Conservation (phyloP, 1,284 basidiomycete species). For the Inonotus hispidus region DNA sequence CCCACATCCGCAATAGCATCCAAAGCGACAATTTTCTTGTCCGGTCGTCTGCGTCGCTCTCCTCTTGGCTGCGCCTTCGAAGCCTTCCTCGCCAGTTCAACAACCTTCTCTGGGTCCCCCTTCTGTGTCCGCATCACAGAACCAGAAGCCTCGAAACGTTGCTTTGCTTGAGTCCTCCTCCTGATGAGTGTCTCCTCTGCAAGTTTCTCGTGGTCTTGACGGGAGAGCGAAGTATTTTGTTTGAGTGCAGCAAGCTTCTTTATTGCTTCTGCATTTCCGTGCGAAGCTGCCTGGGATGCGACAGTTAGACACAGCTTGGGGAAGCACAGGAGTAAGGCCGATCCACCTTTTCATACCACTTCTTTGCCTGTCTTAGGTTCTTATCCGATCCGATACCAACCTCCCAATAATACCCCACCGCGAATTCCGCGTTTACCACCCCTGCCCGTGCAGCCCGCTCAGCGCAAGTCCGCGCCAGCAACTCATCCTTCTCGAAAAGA, state of each 20-base stretch:
- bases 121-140: constrained; percentile 21
- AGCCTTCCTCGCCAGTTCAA: constrained; percentile 31
- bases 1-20: neutral
- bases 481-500: constrained; percentile 85
- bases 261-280: constrained; percentile 76
- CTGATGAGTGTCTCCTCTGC: constrained; percentile 79
- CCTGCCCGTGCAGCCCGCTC: constrained; percentile 83
- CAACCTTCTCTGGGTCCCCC: constrained; percentile 26
- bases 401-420: constrained; percentile 90
- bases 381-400: constrained; percentile 68
- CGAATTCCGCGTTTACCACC: constrained; percentile 84
- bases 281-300: constrained; percentile 55
- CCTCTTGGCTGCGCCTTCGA: constrained; percentile 21
- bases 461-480: constrained; percentile 83
- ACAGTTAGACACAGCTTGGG: neutral
- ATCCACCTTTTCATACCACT: constrained; percentile 66
- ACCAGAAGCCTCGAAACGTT: constrained; percentile 49
- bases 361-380: constrained; percentile 56
- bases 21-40: neutral
- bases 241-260: constrained; percentile 73
- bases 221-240: constrained; percentile 57
- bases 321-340: constrained; percentile 1
- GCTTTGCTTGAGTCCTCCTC: constrained; percentile 76
- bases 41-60: neutral
- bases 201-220: constrained; percentile 75